Base-by-base conservation (phyloP, 2,329 filamentous ascomycete species). In the Hymenoscyphus linearis region DNA sequence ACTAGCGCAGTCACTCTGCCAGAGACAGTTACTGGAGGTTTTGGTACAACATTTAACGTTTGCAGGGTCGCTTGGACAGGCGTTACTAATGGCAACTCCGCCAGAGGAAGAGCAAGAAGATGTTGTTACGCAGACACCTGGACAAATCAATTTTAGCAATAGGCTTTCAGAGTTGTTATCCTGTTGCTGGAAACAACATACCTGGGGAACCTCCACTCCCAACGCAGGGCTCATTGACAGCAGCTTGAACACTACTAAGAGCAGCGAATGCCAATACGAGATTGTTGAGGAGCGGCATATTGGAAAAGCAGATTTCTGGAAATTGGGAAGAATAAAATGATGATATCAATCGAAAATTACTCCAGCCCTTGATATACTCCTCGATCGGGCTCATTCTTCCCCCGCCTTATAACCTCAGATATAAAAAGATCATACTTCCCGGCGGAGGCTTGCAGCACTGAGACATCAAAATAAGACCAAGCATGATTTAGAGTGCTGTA, bases 1-100 rank as follows among this genome's bases (percentile, higher is more conserved):
- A 5, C 36, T 36, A 10, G 55, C 25, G 25, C 36, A 57, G n/a
- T 47, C 55, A 12, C 36, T 44, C 14, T 34, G 25, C 55, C 55
- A 57, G n/a, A 25, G 35, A 22, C 55, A 57, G 18, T 26, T 44
- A 9, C 5, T 22, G 16, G 36, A 40, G 36, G 37, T 9, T 22
- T 57, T 57, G 13, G 55, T 57, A 36, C 55, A 57, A 36, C 55
- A 47, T 57, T 57, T 57, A 25, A 57, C 27, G 14, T 47, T 36
- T 18, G 55, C 55, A 2, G 55, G 36, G 37, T 57, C 55, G 37
- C 7, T 31, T 7, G 55, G 55, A 6, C 55, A 57, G 55, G 55
- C 55, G 36, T 35, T 35, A 22, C 9, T 5, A 12, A 57, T 57
- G 55, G 55, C 18, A 12, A 12, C 27, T 22, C 55, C 55, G 34